Base-by-base conservation (phyloP, 2,329 filamentous ascomycete species). In the Hypoxylon rubiginosum region DNA sequence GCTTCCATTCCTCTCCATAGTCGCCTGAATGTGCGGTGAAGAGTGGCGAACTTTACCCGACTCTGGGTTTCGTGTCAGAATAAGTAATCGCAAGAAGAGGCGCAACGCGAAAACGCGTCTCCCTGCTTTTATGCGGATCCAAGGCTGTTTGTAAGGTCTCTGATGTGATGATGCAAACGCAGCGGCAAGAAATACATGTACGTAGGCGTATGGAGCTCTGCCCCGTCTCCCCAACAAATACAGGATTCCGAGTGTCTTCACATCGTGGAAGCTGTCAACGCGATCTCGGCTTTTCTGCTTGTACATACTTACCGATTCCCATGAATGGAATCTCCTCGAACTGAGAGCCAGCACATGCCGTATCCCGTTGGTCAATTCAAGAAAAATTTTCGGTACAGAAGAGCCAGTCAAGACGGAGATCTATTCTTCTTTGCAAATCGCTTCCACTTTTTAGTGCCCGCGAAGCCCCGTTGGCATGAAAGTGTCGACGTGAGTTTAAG, bases 291-390 rank as follows among this genome's bases (percentile, higher is more conserved):
- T 61, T 59, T 58, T 54, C 41, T 66, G 54, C 48, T 50, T 57
- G 41, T 32, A 24, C 17, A 34, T 32, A 24, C 17, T 43, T 58
- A 51, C 43, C 57, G 51, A 53, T 57, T 55, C 52, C 61, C 43
- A 54, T 46, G 41, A 24, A 60, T 58, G 46, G 67, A 67, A 65
- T 48, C 52, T 52, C 55, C 52, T 69, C 67, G 67, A 67, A 67
- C 30, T 43, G 43, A 49, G 49, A 49, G 63, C 59, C 45, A 56
- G 59, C 49, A 52, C 45, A 58, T 62, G 67, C 60, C 46, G 34
- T 56, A 62, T 50, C 55, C 62, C 58, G 67, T 70, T 68, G 64
- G 67, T 66, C 67, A 70, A 70, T 70, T 70, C 52, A 39, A 39
- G 24, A 24, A 59, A 70, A 58, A 64, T 43, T 21, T 43, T 43